phyloP scores from a whole-genome alignment of 257 asterid genomes.

The Solanum piurae region DNA sequence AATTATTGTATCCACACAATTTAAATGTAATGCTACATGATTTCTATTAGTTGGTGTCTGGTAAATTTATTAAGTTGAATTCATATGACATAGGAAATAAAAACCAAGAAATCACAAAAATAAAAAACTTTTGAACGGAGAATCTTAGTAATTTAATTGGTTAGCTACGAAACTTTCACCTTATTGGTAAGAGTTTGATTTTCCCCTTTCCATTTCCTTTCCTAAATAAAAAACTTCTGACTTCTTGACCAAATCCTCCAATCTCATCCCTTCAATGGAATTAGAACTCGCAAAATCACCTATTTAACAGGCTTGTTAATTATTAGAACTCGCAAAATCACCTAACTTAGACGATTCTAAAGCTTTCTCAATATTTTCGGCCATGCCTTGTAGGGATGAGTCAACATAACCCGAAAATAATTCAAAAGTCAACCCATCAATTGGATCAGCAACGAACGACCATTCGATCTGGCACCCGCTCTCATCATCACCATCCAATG shows the following conservation, averaged over 20 bases:
- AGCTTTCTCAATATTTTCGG: slow-evolving; percentile 36
- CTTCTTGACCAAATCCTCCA: slow-evolving; percentile 41
- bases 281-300: not conserved
- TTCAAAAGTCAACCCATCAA: slow-evolving; percentile 38
- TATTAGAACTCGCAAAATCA: not conserved
- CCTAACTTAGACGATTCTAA: not conserved
- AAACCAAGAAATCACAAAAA: too few relatives aligned
- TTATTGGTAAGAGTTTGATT: too few relatives aligned
- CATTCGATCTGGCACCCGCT: slow-evolving; percentile 53
- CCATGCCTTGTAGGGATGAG: slow-evolving; percentile 39
- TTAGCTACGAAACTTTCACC: too few relatives aligned
- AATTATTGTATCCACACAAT: too few relatives aligned
- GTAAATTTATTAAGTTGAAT: too few relatives aligned
- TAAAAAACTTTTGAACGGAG: too few relatives aligned
- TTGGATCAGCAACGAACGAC: slow-evolving; percentile 55
- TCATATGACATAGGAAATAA: too few relatives aligned
- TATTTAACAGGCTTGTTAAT: not conserved
- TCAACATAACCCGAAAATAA: slow-evolving; percentile 23
- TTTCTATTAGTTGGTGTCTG: too few relatives aligned
- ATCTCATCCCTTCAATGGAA: slow-evolving; percentile 40
- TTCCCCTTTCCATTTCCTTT: too few relatives aligned
- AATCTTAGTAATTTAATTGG: too few relatives aligned
- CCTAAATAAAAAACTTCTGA: not conserved
- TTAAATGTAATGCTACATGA: too few relatives aligned
- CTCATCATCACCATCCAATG: slow-evolving; percentile 17